phyloP scores from a whole-genome alignment of 306 rosid species.

The Benincasa hispida region DNA sequence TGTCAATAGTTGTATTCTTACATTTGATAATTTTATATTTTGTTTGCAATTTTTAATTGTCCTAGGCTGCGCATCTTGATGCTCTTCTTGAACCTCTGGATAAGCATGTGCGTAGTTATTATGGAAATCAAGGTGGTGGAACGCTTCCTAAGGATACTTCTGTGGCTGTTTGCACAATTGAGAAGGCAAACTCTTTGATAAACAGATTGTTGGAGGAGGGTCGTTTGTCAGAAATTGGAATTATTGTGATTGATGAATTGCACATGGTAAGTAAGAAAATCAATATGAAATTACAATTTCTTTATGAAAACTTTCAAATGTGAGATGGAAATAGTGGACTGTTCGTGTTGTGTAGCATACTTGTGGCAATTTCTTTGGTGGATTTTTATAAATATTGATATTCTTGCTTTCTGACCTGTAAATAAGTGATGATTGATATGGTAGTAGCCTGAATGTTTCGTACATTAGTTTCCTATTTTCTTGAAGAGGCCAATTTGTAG shows the following conservation, averaged over 20 bases:
- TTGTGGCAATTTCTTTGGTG: not conserved
- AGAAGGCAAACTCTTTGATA: constrained; percentile 85
- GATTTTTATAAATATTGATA: not conserved
- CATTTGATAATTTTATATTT: not conserved
- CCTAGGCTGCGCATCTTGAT: constrained; percentile 89
- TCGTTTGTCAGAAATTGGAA: constrained; percentile 89
- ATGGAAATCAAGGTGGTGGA: constrained; percentile 94
- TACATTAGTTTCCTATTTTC: not conserved
- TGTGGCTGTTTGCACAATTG: constrained; percentile 94
- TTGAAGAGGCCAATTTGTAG: not conserved
- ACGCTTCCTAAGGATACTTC: constrained; percentile 92
- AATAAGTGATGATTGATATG: not conserved
- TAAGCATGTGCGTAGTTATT: constrained; percentile 89
- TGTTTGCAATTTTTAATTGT: constrained; percentile 12
- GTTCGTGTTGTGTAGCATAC: not conserved
- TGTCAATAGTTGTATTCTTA: not conserved
- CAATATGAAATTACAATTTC: not conserved
- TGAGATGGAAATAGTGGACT: not conserved
- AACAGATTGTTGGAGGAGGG: constrained; percentile 91
- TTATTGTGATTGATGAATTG: constrained; percentile 89
- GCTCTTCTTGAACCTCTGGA: constrained; percentile 88
- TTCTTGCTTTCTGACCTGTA: not conserved
- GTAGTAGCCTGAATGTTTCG: not conserved
- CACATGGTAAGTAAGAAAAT: constrained; percentile 57
- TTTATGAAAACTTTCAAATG: not conserved